These are phyloP conservation scores for Hypoxylon sp. DNA, from an alignment of 2,329 filamentous ascomycete species.

Conservation along the genomic window DNA sequence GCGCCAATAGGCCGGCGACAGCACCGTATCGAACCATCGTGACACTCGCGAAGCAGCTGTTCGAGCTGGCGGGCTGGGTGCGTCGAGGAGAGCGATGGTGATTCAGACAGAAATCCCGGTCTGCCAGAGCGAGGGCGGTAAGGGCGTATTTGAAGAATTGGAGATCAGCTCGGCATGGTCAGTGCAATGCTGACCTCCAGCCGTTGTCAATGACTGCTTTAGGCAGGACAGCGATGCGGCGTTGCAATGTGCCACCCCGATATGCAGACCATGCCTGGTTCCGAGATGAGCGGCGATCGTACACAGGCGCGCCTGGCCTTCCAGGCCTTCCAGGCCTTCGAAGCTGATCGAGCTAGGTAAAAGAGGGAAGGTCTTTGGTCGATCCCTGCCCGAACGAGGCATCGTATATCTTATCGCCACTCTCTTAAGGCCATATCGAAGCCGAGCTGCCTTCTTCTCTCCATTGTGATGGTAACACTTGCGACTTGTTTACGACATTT, in stretches of 20 bases:
- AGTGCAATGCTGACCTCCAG: slow-evolving; percentile 25
- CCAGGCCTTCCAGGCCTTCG: no score
- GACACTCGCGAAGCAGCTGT: slow-evolving; percentile 2
- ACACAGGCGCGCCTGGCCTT: slow-evolving; percentile 13
- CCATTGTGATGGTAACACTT: no score
- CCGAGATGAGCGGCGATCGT: slow-evolving; percentile 30
- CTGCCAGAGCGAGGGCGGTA: slow-evolving; percentile 11
- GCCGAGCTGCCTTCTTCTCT: no score
- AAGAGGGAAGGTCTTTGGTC: slow-evolving; percentile 38
- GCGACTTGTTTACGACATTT: no score
- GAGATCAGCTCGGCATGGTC: slow-evolving; percentile 26
- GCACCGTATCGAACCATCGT: slow-evolving; percentile 29
- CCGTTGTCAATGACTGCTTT: slow-evolving; percentile 27
- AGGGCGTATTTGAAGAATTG: slow-evolving; percentile 17
- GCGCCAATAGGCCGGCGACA: slow-evolving; percentile 31
- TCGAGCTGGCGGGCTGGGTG: neutral
- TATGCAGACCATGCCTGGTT: no score
- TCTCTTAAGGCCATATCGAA: neutral
- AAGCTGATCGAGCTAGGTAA: slow-evolving; percentile 24
- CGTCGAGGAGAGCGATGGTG: neutral
- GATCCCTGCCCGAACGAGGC: slow-evolving; percentile 4
- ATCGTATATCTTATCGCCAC: neutral
- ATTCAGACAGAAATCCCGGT: neutral
- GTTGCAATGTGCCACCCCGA: slow-evolving; percentile 15
- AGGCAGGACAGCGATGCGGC: slow-evolving; percentile 31